Evolutionary conservation across 2,329 filamentous ascomycete species (phyloP).

Genomic region (Ophiostoma australiae): DNA sequence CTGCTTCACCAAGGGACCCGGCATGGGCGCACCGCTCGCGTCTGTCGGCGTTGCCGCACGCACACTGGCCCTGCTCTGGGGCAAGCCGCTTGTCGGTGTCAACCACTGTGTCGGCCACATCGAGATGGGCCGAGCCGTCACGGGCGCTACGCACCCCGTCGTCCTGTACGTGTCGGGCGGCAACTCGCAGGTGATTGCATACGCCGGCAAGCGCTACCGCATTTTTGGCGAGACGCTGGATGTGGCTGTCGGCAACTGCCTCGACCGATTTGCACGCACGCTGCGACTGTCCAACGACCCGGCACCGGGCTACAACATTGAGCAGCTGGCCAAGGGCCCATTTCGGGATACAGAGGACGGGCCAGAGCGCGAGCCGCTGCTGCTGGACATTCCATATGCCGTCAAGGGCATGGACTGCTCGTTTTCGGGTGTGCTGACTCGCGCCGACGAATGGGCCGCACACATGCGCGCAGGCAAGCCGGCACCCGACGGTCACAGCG

Average conservation of each 20-base stretch:
- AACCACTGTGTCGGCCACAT: slow-evolving; percentile 99
- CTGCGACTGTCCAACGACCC: slow-evolving; percentile 91
- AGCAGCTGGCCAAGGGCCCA: slow-evolving; percentile 67
- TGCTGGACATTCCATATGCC: slow-evolving; percentile 87
- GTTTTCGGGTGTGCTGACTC: slow-evolving; percentile 85
- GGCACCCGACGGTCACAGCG: slow-evolving; percentile 47
- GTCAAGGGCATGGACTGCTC: slow-evolving; percentile 99
- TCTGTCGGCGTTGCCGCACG: slow-evolving; percentile 78
- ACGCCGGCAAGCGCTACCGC: slow-evolving; percentile 87
- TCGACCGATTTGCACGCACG: slow-evolving; percentile 91
- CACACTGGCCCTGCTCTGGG: slow-evolving; percentile 77
- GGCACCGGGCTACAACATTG: slow-evolving; percentile 95
- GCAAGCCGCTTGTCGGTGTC: slow-evolving; percentile 82
- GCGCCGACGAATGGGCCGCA: slow-evolving; percentile 72
- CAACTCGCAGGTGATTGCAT: slow-evolving; percentile 97
- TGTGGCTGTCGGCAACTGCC: slow-evolving; percentile 94
- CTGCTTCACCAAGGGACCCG: slow-evolving; percentile 91
- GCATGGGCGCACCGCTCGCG: slow-evolving; percentile 91
- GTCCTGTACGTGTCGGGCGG: slow-evolving; percentile 94
- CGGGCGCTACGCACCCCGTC: slow-evolving; percentile 82
- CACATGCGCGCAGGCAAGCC: slow-evolving; percentile 50
- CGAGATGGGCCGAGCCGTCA: slow-evolving; percentile 95
- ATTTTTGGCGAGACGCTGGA: slow-evolving; percentile 98
- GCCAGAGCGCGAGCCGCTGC: slow-evolving; percentile 56
- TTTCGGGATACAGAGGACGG: slow-evolving; percentile 22